A percentile compares a stretch with the other conserved stretches of the same genome.
phyloP scores from a whole-genome alignment of 2,329 filamentous ascomycete species.

The Teratosphaeria nubilosa region DNA sequence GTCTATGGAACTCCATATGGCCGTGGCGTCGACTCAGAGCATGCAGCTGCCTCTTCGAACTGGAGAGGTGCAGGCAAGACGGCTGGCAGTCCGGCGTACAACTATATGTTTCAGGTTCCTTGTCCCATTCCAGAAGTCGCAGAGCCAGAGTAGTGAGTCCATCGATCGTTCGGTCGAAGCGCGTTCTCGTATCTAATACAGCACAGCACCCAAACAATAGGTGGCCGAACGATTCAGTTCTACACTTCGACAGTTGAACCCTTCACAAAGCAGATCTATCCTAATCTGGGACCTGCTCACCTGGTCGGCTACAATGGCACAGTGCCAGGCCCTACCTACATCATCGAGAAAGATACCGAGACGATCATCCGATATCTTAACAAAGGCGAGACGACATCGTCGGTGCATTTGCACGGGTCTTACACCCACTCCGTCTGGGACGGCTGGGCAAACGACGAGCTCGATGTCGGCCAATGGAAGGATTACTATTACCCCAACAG shows the following conservation, averaged over 20 bases:
- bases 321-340: constrained; percentile 44
- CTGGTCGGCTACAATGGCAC: constrained; percentile 45
- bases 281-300: constrained; percentile 29
- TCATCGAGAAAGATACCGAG: constrained; percentile 40
- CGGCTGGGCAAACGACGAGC: constrained; percentile 47
- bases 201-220: constrained; percentile 21
- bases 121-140: constrained; percentile 12
- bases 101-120: constrained; percentile 11
- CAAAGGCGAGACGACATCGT: constrained; percentile 33
- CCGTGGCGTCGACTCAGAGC: not conserved
- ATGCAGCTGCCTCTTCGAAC: not conserved
- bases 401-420: constrained; percentile 48
- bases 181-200: not conserved
- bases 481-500: constrained; percentile 54
- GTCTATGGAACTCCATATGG: not conserved
- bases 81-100: constrained; percentile 13
- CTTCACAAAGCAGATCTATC: constrained; percentile 35
- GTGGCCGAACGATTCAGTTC: constrained; percentile 34
- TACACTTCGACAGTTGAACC: constrained; percentile 36
- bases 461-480: constrained; percentile 38
- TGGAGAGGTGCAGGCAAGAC: constrained; percentile 9
- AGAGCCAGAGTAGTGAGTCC: constrained; percentile 4
- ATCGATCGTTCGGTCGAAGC: not conserved
- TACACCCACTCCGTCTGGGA: constrained; percentile 34
- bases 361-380: constrained; percentile 47